Conservation (phyloP, 2,329 filamentous ascomycete species). For the Alternaria metachromatica region DNA sequence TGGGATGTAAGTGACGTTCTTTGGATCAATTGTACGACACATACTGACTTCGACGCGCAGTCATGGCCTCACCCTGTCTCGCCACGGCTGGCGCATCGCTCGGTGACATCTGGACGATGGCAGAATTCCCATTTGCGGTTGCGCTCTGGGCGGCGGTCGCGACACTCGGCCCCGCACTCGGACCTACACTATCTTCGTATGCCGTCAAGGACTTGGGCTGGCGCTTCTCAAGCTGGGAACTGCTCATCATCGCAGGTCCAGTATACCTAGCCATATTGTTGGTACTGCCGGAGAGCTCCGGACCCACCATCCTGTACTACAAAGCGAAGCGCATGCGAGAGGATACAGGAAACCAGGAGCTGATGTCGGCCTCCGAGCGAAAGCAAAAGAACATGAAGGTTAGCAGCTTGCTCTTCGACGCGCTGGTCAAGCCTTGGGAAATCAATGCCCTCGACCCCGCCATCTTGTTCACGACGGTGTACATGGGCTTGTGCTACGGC, state of each 20-base stretch:
- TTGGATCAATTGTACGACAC: neutral
- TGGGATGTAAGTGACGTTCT: constrained; percentile 24
- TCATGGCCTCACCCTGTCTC: constrained; percentile 45
- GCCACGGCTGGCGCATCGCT: constrained; percentile 45
- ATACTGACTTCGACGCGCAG: neutral
- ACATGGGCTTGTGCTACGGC: constrained; percentile 82
- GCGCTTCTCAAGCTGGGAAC: constrained; percentile 86
- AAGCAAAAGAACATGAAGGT: constrained; percentile 58
- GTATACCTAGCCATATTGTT: constrained; percentile 79
- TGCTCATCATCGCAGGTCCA: constrained; percentile 75
- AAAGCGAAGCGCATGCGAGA: constrained; percentile 77
- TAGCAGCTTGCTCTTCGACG: constrained; percentile 54
- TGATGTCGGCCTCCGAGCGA: constrained; percentile 80
- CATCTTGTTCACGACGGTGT: constrained; percentile 79
- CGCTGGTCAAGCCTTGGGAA: constrained; percentile 77
- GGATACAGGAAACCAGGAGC: constrained; percentile 67
- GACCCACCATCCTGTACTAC: constrained; percentile 61
- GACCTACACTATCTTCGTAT: constrained; percentile 72
- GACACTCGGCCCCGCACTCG: constrained; percentile 67
- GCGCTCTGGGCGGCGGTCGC: constrained; percentile 51
- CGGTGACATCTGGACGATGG: constrained; percentile 46
- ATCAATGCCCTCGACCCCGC: constrained; percentile 83
- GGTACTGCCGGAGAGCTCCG: constrained; percentile 85
- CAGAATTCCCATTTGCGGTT: constrained; percentile 52
- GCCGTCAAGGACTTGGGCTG: constrained; percentile 72